Evolutionary conservation across 2,329 filamentous ascomycete genomes (phyloP).

Genomic region (Macrophomina phaseolina): DNA sequence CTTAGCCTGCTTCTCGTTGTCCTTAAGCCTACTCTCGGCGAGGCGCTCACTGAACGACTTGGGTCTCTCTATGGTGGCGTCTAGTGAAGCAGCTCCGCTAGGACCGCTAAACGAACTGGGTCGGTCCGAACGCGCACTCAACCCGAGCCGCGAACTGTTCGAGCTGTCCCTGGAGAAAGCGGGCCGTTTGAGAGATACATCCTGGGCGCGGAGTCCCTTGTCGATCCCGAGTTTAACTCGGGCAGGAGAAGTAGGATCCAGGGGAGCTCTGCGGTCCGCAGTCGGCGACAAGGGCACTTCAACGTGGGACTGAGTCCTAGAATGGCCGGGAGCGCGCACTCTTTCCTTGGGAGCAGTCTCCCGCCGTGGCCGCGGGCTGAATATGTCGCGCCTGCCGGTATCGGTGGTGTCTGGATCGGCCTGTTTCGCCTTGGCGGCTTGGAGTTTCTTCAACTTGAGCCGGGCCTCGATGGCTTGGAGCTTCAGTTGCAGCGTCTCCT

Average conservation of each 20-base stretch:
- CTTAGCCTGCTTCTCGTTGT: constrained; percentile 52
- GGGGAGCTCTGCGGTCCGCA: constrained; percentile 54
- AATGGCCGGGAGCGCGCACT: constrained; percentile 10
- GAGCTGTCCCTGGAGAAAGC: constrained; percentile 40
- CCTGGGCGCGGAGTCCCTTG: constrained; percentile 79
- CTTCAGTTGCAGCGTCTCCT: constrained; percentile 86
- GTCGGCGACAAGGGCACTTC: constrained; percentile 79
- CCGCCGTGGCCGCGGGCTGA: constrained; percentile 38
- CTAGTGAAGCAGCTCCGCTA: background rate
- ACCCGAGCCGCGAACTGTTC: constrained; percentile 4
- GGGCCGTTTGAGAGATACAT: constrained; percentile 83
- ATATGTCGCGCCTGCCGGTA: constrained; percentile 36
- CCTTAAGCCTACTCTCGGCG: constrained; percentile 64
- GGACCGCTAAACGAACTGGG: constrained; percentile 16
- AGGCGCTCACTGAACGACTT: constrained; percentile 86
- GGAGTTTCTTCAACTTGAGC: constrained; percentile 84
- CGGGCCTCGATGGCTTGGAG: constrained; percentile 87
- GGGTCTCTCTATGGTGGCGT: constrained; percentile 27
- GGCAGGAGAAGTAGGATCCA: constrained; percentile 74
- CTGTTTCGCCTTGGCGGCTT: constrained; percentile 63
- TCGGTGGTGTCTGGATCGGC: constrained; percentile 35
- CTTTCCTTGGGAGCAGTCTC: constrained; percentile 32
- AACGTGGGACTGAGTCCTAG: constrained; percentile 46
- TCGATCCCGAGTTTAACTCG: constrained; percentile 85
- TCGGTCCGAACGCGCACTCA: constrained; percentile 15